Conservation (phyloP, 2,329 filamentous ascomycete species). For the Stagonosporopsis vannaccii region DNA sequence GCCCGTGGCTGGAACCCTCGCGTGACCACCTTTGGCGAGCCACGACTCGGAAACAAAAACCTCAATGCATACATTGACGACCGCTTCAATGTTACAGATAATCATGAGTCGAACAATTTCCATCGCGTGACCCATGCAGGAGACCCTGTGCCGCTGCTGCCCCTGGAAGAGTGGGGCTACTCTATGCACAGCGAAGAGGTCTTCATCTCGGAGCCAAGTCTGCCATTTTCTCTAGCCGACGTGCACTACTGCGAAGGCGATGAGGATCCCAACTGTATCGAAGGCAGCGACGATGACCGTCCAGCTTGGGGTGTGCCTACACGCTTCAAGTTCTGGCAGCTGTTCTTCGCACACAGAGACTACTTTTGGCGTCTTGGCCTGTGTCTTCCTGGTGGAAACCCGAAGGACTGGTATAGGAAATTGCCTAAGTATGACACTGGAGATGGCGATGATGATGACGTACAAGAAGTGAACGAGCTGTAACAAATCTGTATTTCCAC, state of each 20-base stretch:
- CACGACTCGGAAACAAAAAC: conserved; percentile 65
- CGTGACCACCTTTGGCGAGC: conserved; percentile 94
- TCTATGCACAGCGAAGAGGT: conserved; percentile 85
- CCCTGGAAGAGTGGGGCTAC: conserved; percentile 88
- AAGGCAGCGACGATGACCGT: conserved; percentile 56
- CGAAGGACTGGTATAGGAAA: conserved; percentile 68
- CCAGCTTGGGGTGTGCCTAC: conserved; percentile 52
- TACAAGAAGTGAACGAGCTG: too few relatives aligned
- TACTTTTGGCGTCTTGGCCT: conserved; percentile 95
- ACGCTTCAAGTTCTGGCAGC: conserved; percentile 82
- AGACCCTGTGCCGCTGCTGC: conserved; percentile 89
- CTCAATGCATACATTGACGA: conserved; percentile 63
- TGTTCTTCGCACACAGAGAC: conserved; percentile 92
- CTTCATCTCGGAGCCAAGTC: conserved; percentile 74
- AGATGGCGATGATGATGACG: conserved; percentile 18
- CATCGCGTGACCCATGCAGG: conserved; percentile 83
- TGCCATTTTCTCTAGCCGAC: conserved; percentile 74
- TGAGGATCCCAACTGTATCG: conserved; percentile 75
- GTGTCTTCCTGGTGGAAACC: conserved; percentile 83
- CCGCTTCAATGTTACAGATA: conserved; percentile 52
- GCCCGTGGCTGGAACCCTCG: conserved; percentile 76
- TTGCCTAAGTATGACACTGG: conserved; percentile 35
- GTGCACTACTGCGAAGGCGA: conserved; percentile 75
- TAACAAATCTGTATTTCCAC: too few relatives aligned
- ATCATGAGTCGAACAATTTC: conserved; percentile 56